Percentiles rank a stretch among this genome's conserved stretches.
Conservation (phyloP, 176 grass and related monocot genomes). For the Alloteropsis semialata region DNA sequence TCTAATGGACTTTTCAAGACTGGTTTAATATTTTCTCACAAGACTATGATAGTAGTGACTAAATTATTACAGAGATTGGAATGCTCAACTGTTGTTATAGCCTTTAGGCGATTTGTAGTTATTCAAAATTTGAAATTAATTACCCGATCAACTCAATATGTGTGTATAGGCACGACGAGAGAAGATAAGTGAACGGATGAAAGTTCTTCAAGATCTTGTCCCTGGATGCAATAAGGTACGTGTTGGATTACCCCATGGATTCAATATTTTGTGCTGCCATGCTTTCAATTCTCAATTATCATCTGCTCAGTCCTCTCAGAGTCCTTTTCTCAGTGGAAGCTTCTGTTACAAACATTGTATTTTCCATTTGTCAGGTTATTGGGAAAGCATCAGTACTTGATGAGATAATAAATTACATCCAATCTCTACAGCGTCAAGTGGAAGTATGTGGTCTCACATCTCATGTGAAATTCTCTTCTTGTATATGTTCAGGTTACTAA, state of each 20-base stretch:
- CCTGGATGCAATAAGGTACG: conserved; percentile 84
- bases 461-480: not conserved
- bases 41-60: not conserved
- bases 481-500: not conserved
- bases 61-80: not conserved
- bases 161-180: conserved; percentile 60
- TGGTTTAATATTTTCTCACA: not conserved
- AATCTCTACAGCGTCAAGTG: conserved; percentile 73
- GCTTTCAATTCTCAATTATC: not conserved
- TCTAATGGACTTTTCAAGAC: not conserved
- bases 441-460: conserved; percentile 43
- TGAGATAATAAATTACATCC: conserved; percentile 95
- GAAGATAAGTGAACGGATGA: conserved; percentile 89
- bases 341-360: not conserved
- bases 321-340: conserved; percentile 13
- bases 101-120: not conserved
- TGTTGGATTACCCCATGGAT: not conserved
- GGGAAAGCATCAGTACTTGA: conserved; percentile 83
- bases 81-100: not conserved
- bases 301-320: not conserved
- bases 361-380: conserved; percentile 53
- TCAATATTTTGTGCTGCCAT: not conserved
- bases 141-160: not conserved
- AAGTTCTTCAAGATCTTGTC: conserved; percentile 79
- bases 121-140: conserved; percentile 5